Evolutionary conservation across 1,284 basidiomycete species (phyloP).

Genomic region (Rhodofomes roseus): DNA sequence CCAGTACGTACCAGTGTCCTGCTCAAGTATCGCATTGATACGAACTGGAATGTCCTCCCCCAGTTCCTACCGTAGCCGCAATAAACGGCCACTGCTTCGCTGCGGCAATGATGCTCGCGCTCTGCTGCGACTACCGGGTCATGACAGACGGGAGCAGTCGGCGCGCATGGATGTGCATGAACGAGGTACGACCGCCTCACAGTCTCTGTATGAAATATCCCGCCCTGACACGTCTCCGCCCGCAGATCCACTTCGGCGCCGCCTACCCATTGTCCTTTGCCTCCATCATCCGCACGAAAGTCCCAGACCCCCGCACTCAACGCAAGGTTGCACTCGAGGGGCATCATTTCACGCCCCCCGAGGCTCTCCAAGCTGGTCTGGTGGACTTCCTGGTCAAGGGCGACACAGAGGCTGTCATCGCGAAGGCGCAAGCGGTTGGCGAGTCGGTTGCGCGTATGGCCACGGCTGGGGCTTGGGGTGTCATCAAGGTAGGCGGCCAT

Average conservation of each 20-base stretch:
- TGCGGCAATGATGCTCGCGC: slow-evolving; percentile 76
- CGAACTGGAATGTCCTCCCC: slow-evolving; percentile 4
- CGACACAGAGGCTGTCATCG: slow-evolving; percentile 56
- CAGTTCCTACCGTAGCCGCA: slow-evolving; percentile 82
- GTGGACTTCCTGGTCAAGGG: slow-evolving; percentile 67
- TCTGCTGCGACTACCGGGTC: slow-evolving; percentile 87
- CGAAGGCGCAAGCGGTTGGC: slow-evolving; percentile 57
- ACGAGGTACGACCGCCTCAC: slow-evolving; percentile 59
- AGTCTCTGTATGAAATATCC: not conserved
- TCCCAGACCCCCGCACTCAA: slow-evolving; percentile 56
- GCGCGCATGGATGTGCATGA: slow-evolving; percentile 88
- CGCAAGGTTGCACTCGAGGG: slow-evolving; percentile 83
- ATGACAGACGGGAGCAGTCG: slow-evolving; percentile 81
- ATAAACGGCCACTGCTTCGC: slow-evolving; percentile 94
- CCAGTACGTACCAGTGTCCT: slow-evolving; percentile 43
- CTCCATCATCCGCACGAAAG: slow-evolving; percentile 63
- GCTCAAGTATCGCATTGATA: not conserved
- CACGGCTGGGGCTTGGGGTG: slow-evolving; percentile 57
- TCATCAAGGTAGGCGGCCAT: slow-evolving; percentile 46
- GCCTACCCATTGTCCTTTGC: slow-evolving; percentile 74
- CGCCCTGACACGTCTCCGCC: not conserved
- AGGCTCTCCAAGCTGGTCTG: slow-evolving; percentile 67
- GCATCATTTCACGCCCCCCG: slow-evolving; percentile 74
- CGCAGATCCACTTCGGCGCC: slow-evolving; percentile 79
- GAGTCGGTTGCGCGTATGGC: slow-evolving; percentile 46